Conservation (phyloP, 768 basidiomycete genomes). For the Galerina sulciceps region DNA sequence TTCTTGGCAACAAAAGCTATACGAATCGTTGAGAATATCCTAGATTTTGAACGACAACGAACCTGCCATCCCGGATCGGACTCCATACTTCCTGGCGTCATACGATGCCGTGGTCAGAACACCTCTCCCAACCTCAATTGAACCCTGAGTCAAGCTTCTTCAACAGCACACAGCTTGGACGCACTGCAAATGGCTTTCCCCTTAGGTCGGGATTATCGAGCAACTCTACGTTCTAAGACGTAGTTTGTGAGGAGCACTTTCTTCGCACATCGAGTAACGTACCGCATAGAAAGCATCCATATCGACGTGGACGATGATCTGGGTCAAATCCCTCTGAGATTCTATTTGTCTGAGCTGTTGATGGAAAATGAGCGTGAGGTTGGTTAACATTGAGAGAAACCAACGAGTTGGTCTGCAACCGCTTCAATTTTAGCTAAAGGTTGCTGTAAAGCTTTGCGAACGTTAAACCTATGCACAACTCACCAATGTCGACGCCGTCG, state of each 20-base stretch:
- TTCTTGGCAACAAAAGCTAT: constrained; percentile 91
- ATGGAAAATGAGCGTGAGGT: neutral
- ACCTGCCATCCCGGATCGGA: constrained; percentile 97
- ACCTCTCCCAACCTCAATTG: constrained; percentile 72
- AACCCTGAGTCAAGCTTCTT: neutral
- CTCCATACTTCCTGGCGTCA: constrained; percentile 88
- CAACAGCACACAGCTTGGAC: constrained; percentile 19
- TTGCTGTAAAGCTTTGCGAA: constrained; percentile 14
- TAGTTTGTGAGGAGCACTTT: neutral
- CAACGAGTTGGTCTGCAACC: constrained; percentile 70
- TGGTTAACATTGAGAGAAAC: neutral
- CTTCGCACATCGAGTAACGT: constrained; percentile 12
- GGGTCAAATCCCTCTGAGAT: constrained; percentile 73
- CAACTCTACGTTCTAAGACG: constrained; percentile 65
- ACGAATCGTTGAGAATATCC: neutral
- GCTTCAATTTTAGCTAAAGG: constrained; percentile 60
- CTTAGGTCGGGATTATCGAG: constrained; percentile 64
- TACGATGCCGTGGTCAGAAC: constrained; percentile 91
- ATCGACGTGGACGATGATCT: constrained; percentile 91
- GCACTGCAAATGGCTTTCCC: constrained; percentile 77
- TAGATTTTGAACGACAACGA: constrained; percentile 15
- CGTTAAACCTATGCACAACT: constrained; percentile 22
- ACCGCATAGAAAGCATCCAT: constrained; percentile 93
- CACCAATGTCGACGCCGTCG: constrained; percentile 61
- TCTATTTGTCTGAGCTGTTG: constrained; percentile 73